Evolutionary conservation across 2,329 filamentous ascomycete genomes (phyloP).

Genomic region (Monosporascus sp.): DNA sequence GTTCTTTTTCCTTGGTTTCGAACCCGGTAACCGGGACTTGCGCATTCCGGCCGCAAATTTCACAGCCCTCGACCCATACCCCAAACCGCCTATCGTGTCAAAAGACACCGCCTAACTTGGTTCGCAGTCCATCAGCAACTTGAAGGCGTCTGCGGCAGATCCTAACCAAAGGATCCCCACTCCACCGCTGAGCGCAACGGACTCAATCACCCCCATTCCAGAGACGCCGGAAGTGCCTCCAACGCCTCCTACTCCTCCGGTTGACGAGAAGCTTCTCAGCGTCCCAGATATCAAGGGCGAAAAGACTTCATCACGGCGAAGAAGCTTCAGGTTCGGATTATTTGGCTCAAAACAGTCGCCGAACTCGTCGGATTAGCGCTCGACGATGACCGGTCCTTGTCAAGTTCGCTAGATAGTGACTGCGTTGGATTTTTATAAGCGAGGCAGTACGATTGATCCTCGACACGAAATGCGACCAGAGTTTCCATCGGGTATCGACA

Average conservation of each 20-base stretch:
- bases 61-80: background rate
- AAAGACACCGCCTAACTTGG: conserved; percentile 11
- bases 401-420: background rate
- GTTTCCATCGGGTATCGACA: background rate
- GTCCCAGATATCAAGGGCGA: conserved; percentile 14
- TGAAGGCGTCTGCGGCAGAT: conserved; percentile 21
- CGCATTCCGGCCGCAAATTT: background rate
- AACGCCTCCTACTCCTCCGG: conserved; percentile 21
- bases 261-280: conserved; percentile 17
- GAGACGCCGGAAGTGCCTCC: conserved; percentile 9
- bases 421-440: conserved; percentile 2
- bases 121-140: conserved; percentile 25
- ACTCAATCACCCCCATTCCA: conserved; percentile 23
- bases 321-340: conserved; percentile 23
- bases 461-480: background rate
- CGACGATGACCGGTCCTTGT: background rate
- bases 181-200: conserved; percentile 23
- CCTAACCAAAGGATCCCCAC: conserved; percentile 19
- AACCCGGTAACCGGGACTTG: background rate
- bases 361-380: conserved; percentile 1
- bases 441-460: background rate
- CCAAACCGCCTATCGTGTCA: background rate
- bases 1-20: background rate
- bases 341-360: conserved; percentile 18
- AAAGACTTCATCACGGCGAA: conserved; percentile 21